phyloP scores from a whole-genome alignment of 805 yeast species.

The Candida ortonii region DNA sequence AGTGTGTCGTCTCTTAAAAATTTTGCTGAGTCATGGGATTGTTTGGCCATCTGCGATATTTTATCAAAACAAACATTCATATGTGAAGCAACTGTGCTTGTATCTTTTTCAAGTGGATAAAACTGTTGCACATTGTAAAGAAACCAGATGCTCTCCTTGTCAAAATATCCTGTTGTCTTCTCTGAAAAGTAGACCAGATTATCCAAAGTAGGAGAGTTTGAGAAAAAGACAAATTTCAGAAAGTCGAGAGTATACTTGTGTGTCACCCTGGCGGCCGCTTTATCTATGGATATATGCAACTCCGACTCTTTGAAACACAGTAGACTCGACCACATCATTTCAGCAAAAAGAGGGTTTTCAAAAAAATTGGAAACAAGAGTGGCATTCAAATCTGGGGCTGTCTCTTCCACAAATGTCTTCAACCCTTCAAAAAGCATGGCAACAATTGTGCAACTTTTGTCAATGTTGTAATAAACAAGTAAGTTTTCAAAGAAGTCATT shows the following conservation, averaged over 20 bases:
- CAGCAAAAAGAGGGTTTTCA: constrained; percentile 7
- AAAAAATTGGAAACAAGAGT: constrained; percentile 8
- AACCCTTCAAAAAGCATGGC: constrained; percentile 20
- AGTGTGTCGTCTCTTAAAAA: constrained; percentile 9
- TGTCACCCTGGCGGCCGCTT: constrained; percentile 17
- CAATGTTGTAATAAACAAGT: constrained; percentile 9
- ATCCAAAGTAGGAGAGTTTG: constrained; percentile 5
- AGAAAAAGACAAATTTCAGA: constrained; percentile 9
- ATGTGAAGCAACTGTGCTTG: constrained; percentile 7
- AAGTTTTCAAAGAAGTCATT: constrained; percentile 13
- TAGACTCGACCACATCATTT: constrained; percentile 20
- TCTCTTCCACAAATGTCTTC: constrained; percentile 9
- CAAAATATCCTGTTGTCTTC: no score
- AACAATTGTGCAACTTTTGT: constrained; percentile 9
- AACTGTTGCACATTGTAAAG: constrained; percentile 9
- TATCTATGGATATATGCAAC: constrained; percentile 15
- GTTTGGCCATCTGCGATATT: constrained; percentile 1
- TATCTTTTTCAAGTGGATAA: constrained; percentile 3
- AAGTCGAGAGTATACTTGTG: constrained; percentile 20
- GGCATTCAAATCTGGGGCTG: constrained; percentile 1
- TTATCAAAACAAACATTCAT: constrained; percentile 13
- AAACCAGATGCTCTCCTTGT: constrained; percentile 9
- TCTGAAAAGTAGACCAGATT: constrained; percentile 4
- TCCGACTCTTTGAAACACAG: constrained; percentile 22
- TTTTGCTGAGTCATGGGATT: neutral